phyloP scores from a whole-genome alignment of 2,329 filamentous ascomycete genomes.

The Tolypocladium nubicola region DNA sequence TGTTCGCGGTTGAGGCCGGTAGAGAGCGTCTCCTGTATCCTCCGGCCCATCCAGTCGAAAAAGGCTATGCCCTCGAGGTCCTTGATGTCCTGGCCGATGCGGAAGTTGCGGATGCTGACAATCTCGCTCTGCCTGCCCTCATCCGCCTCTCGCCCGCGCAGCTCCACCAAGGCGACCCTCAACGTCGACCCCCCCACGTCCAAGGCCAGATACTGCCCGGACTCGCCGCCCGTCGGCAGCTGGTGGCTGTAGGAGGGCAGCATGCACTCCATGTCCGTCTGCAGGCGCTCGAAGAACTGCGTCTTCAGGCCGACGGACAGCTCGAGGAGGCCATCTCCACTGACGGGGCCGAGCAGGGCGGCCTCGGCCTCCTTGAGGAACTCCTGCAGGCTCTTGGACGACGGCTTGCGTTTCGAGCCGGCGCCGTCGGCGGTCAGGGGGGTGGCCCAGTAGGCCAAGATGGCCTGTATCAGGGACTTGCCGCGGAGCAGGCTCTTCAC shows the following conservation, averaged over 20 bases:
- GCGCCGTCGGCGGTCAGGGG: conserved; percentile 24
- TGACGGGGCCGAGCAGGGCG: conserved; percentile 37
- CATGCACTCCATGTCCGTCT: conserved; percentile 47
- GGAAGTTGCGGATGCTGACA: conserved; percentile 42
- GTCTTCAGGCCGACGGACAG: conserved; percentile 40
- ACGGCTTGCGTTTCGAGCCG: conserved; percentile 10
- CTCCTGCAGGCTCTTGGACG: conserved; percentile 27
- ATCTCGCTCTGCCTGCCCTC: conserved; percentile 36
- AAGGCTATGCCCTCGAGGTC: conserved; percentile 47
- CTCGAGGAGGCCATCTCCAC: conserved; percentile 30
- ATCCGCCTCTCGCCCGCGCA: conserved; percentile 33
- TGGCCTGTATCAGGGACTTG: conserved; percentile 46
- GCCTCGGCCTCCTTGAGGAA: conserved; percentile 48
- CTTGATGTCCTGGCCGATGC: conserved; percentile 45
- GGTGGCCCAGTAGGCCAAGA: conserved; percentile 43
- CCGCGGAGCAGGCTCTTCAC: conserved; percentile 48
- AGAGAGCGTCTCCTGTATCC: conserved; percentile 45
- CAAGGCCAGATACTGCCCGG: conserved; percentile 49
- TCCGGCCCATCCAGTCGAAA: conserved; percentile 58
- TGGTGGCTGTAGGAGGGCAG: conserved; percentile 56
- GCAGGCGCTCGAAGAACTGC: conserved; percentile 43
- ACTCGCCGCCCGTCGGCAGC: conserved; percentile 49
- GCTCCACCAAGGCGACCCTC: conserved; percentile 51
- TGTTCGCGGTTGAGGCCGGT: conserved; percentile 27
- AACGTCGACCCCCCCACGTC: conserved; percentile 63